A percentile compares a stretch with the other conserved stretches of the same genome.
These are phyloP conservation scores for Xylariomycetidae sp. DNA, from an alignment of 2,329 filamentous ascomycete species.

Conservation along the genomic window DNA sequence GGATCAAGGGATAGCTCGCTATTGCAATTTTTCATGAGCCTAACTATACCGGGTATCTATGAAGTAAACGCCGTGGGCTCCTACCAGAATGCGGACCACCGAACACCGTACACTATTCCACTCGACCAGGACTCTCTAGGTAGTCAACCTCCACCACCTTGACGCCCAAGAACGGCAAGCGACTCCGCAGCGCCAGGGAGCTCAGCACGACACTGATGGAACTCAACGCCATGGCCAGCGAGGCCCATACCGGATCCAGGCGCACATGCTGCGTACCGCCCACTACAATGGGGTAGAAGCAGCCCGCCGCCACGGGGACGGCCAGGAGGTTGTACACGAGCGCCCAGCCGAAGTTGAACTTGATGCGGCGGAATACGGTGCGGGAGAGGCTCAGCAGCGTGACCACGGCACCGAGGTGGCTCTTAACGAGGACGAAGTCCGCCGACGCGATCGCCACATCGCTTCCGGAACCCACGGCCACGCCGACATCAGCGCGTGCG, in stretches of 20 bases:
- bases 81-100: no score
- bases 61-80: no score
- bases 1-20: no score
- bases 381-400: conserved; percentile 67
- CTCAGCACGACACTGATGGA: conserved; percentile 84
- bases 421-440: conserved; percentile 74
- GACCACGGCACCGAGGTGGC: conserved; percentile 62
- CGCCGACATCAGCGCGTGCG: conserved; percentile 72
- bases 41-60: no score
- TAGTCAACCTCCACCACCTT: conserved; percentile 10
- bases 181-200: conserved; percentile 62
- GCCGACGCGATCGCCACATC: conserved; percentile 79
- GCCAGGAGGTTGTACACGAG: conserved; percentile 74
- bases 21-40: no score
- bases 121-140: no score
- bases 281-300: conserved; percentile 54
- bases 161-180: conserved; percentile 30
- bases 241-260: conserved; percentile 78
- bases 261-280: conserved; percentile 55
- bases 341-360: conserved; percentile 83
- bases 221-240: conserved; percentile 86
- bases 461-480: conserved; percentile 76
- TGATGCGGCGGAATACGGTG: conserved; percentile 70
- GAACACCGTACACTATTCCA: no score
- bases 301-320: conserved; percentile 75